Evolutionary conservation across 2,329 filamentous ascomycete species (phyloP), one percentile per base, ranked within the genome.

Genomic region (Colletotrichum lupini): DNA sequence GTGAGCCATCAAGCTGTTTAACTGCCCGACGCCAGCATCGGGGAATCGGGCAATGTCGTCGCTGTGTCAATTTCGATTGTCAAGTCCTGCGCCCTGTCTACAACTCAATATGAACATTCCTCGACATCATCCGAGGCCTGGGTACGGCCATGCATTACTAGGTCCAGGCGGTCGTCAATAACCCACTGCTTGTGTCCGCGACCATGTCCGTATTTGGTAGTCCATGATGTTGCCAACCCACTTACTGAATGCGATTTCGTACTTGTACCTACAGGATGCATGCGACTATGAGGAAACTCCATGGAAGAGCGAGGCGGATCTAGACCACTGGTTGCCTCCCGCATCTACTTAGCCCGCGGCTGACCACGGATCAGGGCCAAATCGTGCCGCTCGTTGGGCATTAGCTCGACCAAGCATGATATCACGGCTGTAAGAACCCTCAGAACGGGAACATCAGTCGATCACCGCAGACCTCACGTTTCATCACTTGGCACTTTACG

Each of bases 311-410:
- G 37, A 67, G 65, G 65, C 61, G 58, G 30, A 42, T 24, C 42
- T 35, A 58, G 49, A 37, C 49, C 24, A 22, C 32, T 46, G 66
- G 46, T 70, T 70, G 60, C 66, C 59, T 72, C 59, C 70, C 55
- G 49, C 55, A 35, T 64, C 53, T 65, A 42, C 14, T 42, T 42
- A 24, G 58, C 30, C 32, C 26, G 49, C 35, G 22, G 30, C 46
- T 28, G 30, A 26, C 53, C n/a, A 24, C 37, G n/a, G n/a, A 9
- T 55, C 12, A 65, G 42, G 42, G 35, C n/a, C 30, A 59, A 16
- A 26, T 60, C 24, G 35, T 8, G 22, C 16, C 28, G 9, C 37
- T 26, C 32, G 24, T 70, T 35, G 60, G 70, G 70, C 70, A 65
- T 28, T 55, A 46, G 55, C 35, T 57, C 28, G 52, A 73, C 8